Conservation (phyloP, 139 green algal species). For the Asterochloris sp. region DNA sequence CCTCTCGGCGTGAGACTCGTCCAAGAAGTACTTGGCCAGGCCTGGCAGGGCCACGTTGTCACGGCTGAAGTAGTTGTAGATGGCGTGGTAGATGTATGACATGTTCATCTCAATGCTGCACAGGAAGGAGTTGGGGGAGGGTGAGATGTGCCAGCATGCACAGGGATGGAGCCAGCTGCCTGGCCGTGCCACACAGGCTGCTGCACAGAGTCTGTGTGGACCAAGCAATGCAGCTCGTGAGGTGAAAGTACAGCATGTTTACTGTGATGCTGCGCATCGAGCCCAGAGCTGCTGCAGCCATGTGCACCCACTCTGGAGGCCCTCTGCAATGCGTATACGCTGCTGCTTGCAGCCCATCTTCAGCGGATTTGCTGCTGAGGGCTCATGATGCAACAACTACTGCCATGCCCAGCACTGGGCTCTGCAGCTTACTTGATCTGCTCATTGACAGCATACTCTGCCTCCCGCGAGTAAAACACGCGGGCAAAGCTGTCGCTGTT, state of each 20-base stretch:
- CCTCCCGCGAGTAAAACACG: conserved; percentile 67
- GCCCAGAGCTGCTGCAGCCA: not conserved
- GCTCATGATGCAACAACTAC: not conserved
- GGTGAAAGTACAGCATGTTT: not conserved
- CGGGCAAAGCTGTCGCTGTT: conserved; percentile 65
- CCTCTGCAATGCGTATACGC: no score
- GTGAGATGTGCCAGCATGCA: not conserved
- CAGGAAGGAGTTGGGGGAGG: not conserved
- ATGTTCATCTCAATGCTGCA: conserved; percentile 56
- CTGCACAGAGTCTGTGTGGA: not conserved
- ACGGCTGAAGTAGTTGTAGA: conserved; percentile 86
- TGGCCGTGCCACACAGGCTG: not conserved
- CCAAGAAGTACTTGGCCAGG: conserved; percentile 72
- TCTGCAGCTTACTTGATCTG: conserved; percentile 88
- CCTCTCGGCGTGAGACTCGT: conserved; percentile 78
- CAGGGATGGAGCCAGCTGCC: not conserved
- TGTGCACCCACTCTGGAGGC: no score
- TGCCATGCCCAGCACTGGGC: not conserved
- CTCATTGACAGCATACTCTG: conserved; percentile 92
- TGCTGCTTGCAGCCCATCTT: no score
- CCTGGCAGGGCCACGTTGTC: conserved; percentile 95
- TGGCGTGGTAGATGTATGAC: conserved; percentile 91
- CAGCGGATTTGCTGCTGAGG: no score
- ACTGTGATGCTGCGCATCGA: not conserved
- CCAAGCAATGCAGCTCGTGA: not conserved